Evolutionary conservation across 148 eudicot genomes (phyloP).

Genomic region (Arctostaphylos glauca): DNA sequence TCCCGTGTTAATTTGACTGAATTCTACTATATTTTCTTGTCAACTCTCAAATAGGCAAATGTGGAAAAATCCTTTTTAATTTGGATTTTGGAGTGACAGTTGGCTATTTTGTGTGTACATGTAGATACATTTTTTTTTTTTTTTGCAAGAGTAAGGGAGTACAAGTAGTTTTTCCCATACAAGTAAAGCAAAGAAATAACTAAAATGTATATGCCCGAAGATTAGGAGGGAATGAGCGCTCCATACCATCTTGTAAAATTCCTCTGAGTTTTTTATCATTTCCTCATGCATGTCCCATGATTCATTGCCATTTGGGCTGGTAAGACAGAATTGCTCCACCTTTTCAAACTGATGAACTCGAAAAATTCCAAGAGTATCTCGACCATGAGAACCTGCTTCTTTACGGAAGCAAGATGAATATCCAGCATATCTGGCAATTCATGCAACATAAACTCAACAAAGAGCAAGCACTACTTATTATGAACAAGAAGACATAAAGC

Average conservation of each 20-base stretch:
- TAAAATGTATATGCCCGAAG: background rate
- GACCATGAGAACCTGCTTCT: conserved; percentile 94
- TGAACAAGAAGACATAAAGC: background rate
- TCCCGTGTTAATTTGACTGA: too few species aligned
- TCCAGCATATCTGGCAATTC: conserved; percentile 67
- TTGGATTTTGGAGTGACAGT: too few species aligned
- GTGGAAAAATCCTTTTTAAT: too few species aligned
- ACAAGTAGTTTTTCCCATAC: too few species aligned
- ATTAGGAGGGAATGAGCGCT: background rate
- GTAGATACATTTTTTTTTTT: too few species aligned
- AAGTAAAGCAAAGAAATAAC: background rate
- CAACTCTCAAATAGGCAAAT: too few species aligned
- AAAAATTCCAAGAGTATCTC: conserved; percentile 87
- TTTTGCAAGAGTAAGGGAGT: too few species aligned
- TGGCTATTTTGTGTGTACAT: too few species aligned
- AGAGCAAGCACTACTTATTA: conserved; percentile 1
- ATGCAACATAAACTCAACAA: conserved; percentile 7
- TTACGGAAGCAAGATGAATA: conserved; percentile 89
- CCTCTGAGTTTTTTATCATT: conserved; percentile 81
- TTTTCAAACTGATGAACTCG: conserved; percentile 96
- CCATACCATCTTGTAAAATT: conserved; percentile 67
- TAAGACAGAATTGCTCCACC: conserved; percentile 81
- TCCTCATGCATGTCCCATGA: conserved; percentile 94
- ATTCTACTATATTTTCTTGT: too few species aligned
- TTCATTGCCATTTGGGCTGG: conserved; percentile 67